Evolutionary conservation across 2,329 filamentous ascomycete species (phyloP), one percentile per base, ranked within the genome.

Genomic region (Passalora sequoiae): DNA sequence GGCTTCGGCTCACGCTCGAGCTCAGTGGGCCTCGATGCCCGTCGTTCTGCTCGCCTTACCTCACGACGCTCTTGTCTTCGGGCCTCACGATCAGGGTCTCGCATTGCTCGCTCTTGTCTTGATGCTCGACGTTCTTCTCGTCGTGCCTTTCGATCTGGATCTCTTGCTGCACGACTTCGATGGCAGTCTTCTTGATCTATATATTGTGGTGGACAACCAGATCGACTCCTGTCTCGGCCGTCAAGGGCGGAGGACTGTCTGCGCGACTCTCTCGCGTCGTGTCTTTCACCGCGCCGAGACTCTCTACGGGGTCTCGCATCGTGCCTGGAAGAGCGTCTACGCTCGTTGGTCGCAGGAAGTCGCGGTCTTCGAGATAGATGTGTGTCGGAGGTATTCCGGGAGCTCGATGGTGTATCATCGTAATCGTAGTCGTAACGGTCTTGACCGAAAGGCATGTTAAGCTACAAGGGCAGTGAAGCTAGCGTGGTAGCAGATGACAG

Each of bases 71-170:
- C 29, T 12, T 25, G 12, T 28, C 31, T 28, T 9, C 28, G 36
- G 10, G 40, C 40, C 21, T 30, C 44, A 16, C 33, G 33, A 4
- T 37, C 39, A 19, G 38, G 39, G 19, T 46, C 38, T 17, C 22
- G 32, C 13, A 27, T 33, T 6, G 39, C 32, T 37, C 19, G 39
- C 17, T 38, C 39, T 27, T 25, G 31, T 10, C 32, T 27, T 6
- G 39, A 35, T 24, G 28, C 28, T 27, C 29, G 28, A 33, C 39
- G 28, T 13, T 12, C 17, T 6, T 31, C 19, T 17, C 39, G 39
- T 31, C 40, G 31, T 9, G 33, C 33, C 19, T 36, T 20, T 22
- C 20, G 33, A 8, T 36, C 33, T 7, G 20, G 19, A n/a, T 24
- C 33, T 8, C 8, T 17, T 22, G 20, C 33, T 36, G 33, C 17